Percentiles rank a stretch among this genome's conserved stretches.
These are phyloP conservation scores for Pythium rishiriense DNA, from an alignment of 352 stramenopile genomes.

Conservation along the genomic window DNA sequence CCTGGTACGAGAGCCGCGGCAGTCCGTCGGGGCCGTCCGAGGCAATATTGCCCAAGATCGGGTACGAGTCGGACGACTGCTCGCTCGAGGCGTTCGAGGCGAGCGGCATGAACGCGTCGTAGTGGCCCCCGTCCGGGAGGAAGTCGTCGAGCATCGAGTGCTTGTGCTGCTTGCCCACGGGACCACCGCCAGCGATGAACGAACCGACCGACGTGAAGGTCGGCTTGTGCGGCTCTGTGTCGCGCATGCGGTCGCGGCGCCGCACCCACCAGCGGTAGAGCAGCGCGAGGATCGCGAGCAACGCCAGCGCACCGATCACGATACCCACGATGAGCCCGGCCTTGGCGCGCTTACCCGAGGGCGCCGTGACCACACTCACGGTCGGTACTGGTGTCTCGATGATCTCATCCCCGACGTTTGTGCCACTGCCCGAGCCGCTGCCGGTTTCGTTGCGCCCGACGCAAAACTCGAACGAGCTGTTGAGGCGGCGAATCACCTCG, in stretches of 20 bases:
- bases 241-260: conserved; percentile 4
- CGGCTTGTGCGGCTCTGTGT: conserved; percentile 26
- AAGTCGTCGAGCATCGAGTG: conserved; percentile 21
- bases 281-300: conserved; percentile 18
- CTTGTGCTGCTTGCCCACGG: conserved; percentile 3
- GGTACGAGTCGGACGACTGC: conserved; percentile 58
- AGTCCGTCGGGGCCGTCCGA: conserved; percentile 70
- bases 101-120: conserved; percentile 20
- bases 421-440: conserved; percentile 3
- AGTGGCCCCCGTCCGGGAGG: conserved; percentile 9
- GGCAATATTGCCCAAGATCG: conserved; percentile 58
- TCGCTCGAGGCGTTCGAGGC: conserved; percentile 60
- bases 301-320: conserved; percentile 15
- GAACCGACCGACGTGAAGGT: conserved; percentile 28
- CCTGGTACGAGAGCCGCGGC: conserved; percentile 64
- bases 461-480: conserved; percentile 65
- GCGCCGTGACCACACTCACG: not conserved
- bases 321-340: conserved; percentile 24
- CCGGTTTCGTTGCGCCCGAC: conserved; percentile 29
- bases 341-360: conserved; percentile 5
- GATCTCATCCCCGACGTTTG: not conserved
- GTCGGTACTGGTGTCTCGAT: not conserved
- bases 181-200: conserved; percentile 12
- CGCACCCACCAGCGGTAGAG: conserved; percentile 22
- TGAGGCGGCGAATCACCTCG: conserved; percentile 44